Percentiles rank a stretch among this genome's conserved stretches.
These are phyloP conservation scores for Cystofilobasidium capitatum DNA, from an alignment of 768 basidiomycete species.

Conservation along the genomic window DNA sequence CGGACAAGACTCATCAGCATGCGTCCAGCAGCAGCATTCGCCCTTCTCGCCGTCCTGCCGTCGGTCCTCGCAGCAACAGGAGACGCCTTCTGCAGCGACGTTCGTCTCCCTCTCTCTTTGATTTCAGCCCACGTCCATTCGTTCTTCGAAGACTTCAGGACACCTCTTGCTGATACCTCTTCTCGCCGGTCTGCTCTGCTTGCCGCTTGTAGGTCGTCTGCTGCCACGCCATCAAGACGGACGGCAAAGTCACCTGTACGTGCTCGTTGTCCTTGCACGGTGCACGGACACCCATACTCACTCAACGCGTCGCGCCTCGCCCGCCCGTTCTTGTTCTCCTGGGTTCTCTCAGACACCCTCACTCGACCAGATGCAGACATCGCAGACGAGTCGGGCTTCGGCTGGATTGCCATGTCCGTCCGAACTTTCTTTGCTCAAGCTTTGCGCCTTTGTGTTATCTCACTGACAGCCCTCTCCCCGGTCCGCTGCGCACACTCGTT, in stretches of 20 bases:
- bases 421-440: background rate
- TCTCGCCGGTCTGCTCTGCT: background rate
- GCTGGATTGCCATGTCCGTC: slow-evolving; percentile 17
- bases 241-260: slow-evolving; percentile 9
- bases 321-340: background rate
- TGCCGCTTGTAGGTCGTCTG: slow-evolving; percentile 2
- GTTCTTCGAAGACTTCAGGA: background rate
- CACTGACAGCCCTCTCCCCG: background rate
- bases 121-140: background rate
- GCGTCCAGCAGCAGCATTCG: no score
- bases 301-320: background rate
- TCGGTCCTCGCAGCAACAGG: background rate
- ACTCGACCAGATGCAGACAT: background rate
- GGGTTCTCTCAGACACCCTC: slow-evolving; percentile 6
- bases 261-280: background rate
- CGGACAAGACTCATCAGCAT: no score
- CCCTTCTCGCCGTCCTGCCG: background rate
- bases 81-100: slow-evolving; percentile 9
- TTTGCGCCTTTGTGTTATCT: background rate
- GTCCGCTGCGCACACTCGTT: background rate
- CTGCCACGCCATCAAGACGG: slow-evolving; percentile 3
- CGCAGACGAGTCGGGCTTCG: slow-evolving; percentile 2
- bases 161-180: background rate
- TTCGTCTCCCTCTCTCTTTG: background rate
- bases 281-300: background rate